Conservation (phyloP, 176 grass and related monocot genomes). For the Dactylis glomerata region DNA sequence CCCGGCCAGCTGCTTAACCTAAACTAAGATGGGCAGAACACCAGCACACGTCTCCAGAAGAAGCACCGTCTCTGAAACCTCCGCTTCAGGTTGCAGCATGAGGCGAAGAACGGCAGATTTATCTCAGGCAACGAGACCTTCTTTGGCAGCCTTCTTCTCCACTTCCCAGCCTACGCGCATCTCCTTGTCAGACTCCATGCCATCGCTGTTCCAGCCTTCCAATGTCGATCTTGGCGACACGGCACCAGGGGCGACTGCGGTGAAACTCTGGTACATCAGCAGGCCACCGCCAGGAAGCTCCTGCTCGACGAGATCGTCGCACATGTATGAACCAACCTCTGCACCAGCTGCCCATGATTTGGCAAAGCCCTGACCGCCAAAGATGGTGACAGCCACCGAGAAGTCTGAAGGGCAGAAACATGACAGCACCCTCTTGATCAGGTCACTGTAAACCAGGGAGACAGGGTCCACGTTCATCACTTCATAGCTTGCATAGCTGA, state of each 20-base stretch:
- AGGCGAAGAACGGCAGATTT: not conserved
- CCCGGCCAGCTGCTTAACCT: slow-evolving; percentile 50
- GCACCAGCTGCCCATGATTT: slow-evolving; percentile 53
- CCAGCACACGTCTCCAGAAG: slow-evolving; percentile 8
- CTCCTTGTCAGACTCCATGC: slow-evolving; percentile 1
- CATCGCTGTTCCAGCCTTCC: slow-evolving; percentile 49
- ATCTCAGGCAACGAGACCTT: slow-evolving; percentile 28
- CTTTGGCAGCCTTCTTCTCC: not conserved
- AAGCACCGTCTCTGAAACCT: slow-evolving; percentile 14
- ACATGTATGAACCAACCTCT: slow-evolving; percentile 41
- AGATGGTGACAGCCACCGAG: slow-evolving; percentile 74
- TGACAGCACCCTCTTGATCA: slow-evolving; percentile 60
- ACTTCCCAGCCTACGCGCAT: slow-evolving; percentile 9
- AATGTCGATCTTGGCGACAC: slow-evolving; percentile 58
- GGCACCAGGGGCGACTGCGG: slow-evolving; percentile 15
- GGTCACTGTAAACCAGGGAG: slow-evolving; percentile 46
- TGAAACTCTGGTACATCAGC: slow-evolving; percentile 80
- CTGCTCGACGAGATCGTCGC: slow-evolving; percentile 49
- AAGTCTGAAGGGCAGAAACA: slow-evolving; percentile 66
- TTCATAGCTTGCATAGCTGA: slow-evolving; percentile 95
- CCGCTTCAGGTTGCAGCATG: slow-evolving; percentile 28
- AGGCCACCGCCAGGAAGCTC: slow-evolving; percentile 56
- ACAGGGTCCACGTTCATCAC: slow-evolving; percentile 64
- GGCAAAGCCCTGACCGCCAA: slow-evolving; percentile 46
- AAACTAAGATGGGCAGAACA: slow-evolving; percentile 33